Conservation (phyloP, 1,284 basidiomycete genomes). For the Papiliotrema flavescens region DNA sequence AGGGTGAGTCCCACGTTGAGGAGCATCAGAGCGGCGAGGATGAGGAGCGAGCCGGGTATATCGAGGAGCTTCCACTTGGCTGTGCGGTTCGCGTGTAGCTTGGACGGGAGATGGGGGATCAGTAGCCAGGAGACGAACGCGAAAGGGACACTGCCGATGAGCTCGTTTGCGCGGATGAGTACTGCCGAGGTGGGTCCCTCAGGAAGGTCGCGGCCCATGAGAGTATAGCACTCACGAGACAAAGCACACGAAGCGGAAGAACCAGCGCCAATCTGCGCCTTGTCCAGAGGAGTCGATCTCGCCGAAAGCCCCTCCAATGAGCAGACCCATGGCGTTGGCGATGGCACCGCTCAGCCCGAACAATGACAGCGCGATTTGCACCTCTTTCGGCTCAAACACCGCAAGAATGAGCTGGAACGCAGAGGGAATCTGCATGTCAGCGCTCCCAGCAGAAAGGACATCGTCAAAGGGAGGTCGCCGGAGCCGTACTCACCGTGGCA, state of each 20-base stretch:
- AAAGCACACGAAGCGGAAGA: slow-evolving; percentile 38
- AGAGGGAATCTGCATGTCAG: slow-evolving; percentile 11
- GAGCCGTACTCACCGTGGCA: background rate
- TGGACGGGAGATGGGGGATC: background rate
- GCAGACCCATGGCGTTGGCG: slow-evolving; percentile 4
- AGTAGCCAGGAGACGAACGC: background rate
- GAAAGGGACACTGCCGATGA: background rate
- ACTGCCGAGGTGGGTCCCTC: no score
- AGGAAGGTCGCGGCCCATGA: no score
- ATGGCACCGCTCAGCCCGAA: slow-evolving; percentile 43
- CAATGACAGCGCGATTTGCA: slow-evolving; percentile 35
- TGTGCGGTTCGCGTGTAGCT: no score
- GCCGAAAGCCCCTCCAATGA: slow-evolving; percentile 6
- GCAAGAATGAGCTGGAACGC: slow-evolving; percentile 42
- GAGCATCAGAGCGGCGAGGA: slow-evolving; percentile 11
- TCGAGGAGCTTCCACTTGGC: slow-evolving; percentile 9
- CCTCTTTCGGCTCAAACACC: slow-evolving; percentile 34
- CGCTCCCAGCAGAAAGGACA: background rate
- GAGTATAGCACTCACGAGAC: background rate
- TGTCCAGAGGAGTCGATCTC: slow-evolving; percentile 30
- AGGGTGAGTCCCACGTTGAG: slow-evolving; percentile 20
- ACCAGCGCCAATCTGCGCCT: slow-evolving; percentile 28
- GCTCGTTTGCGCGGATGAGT: background rate
- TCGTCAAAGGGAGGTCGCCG: background rate
- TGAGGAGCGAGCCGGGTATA: slow-evolving; percentile 6